phyloP scores from a whole-genome alignment of 2,329 filamentous ascomycete genomes.

The Escovopsis sp. region DNA sequence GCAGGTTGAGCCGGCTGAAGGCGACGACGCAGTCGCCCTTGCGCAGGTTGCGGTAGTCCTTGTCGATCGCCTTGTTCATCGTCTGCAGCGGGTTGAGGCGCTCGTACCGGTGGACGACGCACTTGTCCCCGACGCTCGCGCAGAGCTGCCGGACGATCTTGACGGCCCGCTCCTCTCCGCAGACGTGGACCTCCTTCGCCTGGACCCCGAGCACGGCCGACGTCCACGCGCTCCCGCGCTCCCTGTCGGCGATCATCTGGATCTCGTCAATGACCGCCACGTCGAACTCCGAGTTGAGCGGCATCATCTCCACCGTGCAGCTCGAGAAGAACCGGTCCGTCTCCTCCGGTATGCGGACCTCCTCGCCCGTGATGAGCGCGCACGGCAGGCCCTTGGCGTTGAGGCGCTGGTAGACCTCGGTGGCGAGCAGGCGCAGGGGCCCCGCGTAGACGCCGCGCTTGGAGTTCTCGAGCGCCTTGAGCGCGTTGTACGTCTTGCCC shows the following conservation, averaged over 20 bases:
- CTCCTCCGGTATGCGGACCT: conserved; percentile 54
- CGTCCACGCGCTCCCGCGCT: conserved; percentile 91
- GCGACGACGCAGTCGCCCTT: conserved; percentile 87
- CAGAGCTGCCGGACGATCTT: conserved; percentile 66
- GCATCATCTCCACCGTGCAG: conserved; percentile 86
- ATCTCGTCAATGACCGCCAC: conserved; percentile 98
- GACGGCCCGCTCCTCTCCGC: conserved; percentile 75
- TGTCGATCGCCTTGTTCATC: conserved; percentile 46
- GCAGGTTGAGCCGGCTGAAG: conserved; percentile 72
- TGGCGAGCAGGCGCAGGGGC: conserved; percentile 73
- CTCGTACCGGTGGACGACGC: conserved; percentile 69
- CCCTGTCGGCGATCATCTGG: conserved; percentile 75
- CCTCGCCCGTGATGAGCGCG: conserved; percentile 80
- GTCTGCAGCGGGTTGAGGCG: conserved; percentile 66
- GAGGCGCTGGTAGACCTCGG: conserved; percentile 88
- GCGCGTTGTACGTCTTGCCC: conserved; percentile 89
- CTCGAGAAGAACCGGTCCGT: conserved; percentile 50
- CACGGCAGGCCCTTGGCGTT: conserved; percentile 62
- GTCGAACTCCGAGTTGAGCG: conserved; percentile 46
- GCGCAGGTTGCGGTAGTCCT: conserved; percentile 50
- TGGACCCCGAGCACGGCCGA: conserved; percentile 75
- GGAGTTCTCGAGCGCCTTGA: conserved; percentile 68
- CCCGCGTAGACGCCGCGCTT: conserved; percentile 77
- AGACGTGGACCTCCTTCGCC: conserved; percentile 82
- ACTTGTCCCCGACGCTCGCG: conserved; percentile 64